Base-by-base conservation (phyloP, 1,139 yeast genomes). In the Yamadazyma jaroonii region DNA sequence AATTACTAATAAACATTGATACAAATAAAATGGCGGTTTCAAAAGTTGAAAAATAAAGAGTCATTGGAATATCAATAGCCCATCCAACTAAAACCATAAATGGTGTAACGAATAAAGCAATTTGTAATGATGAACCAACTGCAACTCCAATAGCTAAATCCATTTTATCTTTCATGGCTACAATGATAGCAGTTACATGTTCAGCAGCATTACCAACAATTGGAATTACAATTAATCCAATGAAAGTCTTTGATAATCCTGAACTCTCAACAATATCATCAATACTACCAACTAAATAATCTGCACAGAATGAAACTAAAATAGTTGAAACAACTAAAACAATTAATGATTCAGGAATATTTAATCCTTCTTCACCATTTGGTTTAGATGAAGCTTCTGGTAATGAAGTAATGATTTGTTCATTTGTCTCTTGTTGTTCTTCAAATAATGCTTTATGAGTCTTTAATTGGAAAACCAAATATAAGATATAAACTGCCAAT, bases 131-230 rank as follows among this genome's bases (percentile, higher is more conserved):
- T 4, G 95, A 85, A n/a, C 98, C 98, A 46, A 92, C 82, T 8
- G 98, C 97, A 35, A 92, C 97, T 40, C 97, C 96, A 50, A 94
- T 79, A 9, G 98, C 97, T 47, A 92, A 75, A 59, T 92, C 97
- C 97, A 94, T 92, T 64, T 94, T 92, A 63, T 92, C 88, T 64
- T 89, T 89, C 77, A 83, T 79, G 22, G 98, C 97, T 35, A 92
- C 97, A 45, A 88, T 77, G 34, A 92, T 84, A 2, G 97, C 96
- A 12, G 97, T 92, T 35, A 87, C 97, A 60, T 92, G 98, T 63
- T 92, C 98, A 10, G 98, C 97, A 2, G 98, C 98, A 54, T 92
- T 92, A 41, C 98, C 98, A 23, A 92, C 97, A 46, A 94, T 90
- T 34, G 98, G 98, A 45, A 92, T 82, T 35, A 92, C 80, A 51